Base-by-base conservation (phyloP, 2,329 filamentous ascomycete genomes). In the Alternaria incomplexa region DNA sequence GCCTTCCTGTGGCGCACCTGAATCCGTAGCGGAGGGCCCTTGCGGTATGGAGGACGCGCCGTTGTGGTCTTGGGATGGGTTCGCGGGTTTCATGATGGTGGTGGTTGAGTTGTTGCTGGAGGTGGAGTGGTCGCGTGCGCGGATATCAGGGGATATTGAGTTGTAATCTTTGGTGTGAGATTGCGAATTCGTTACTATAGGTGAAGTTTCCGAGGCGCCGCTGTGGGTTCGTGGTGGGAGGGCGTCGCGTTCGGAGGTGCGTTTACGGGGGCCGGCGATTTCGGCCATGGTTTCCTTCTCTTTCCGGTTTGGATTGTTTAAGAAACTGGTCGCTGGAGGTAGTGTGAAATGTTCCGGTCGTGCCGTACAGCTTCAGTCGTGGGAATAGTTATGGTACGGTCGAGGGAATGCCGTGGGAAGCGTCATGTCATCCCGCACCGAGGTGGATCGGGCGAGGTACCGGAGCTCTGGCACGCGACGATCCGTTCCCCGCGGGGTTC, bases 131-230 rank as follows among this genome's bases (percentile, higher is more conserved):
- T 47, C 12, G 44, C 58, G 44, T 23, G 61, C 58, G 36, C 60
- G 44, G 40, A 47, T 58, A 36, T 40, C 47, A 25, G 44, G 52
- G 62, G 68, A 72, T 51, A 77, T 75, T 10, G 73, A 68, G 10
- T 72, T 62, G 54, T 77, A 77, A 28, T 73, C 70, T 48, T 58
- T 4, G 28, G 10, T 3, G 11, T 25, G 28, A 15, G 12, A 15
- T 23, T 57, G 52, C 30, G 51, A 54, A 23, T 67, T n/a, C 6
- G 44, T 20, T 56, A 72, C 66, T 30, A 78, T 77, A 13, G 76
- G 72, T 10, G 66, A 69, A 9, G 66, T 64, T 64, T 83, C 82
- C 2, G 36, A 40, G 58, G 81, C 50, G 56, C 6, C 25, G 58
- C 23, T 46, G 61, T 44, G 60, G 20, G 25, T 55, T 43, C 32